Evolutionary conservation across 306 rosid genomes (phyloP).

Genomic region (Prosopis cineraria): DNA sequence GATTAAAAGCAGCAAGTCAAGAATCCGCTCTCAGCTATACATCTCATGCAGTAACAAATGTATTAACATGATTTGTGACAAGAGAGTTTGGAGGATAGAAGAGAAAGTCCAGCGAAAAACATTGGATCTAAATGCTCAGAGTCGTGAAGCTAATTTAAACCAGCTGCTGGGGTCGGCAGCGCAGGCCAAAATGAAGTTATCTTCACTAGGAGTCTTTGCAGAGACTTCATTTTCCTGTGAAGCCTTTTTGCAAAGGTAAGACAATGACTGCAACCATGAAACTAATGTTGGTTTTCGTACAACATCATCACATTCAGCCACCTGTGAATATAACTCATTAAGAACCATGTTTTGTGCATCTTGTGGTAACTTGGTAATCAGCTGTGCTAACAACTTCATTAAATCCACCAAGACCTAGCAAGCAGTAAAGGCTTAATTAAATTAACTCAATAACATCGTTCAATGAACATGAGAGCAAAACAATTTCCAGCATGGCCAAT

Average conservation of each 20-base stretch:
- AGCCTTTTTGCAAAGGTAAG: conserved; percentile 71
- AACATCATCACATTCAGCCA: conserved; percentile 90
- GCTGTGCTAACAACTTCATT: conserved; percentile 80
- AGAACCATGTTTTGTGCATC: conserved; percentile 75
- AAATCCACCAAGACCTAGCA: conserved; percentile 80
- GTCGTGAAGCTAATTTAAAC: conserved; percentile 54
- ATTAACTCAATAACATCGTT: conserved; percentile 25
- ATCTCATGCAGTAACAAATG: conserved; percentile 7
- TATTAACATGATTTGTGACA: background rate
- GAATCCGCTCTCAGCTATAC: conserved; percentile 7
- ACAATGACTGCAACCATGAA: conserved; percentile 93
- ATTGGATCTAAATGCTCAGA: conserved; percentile 45
- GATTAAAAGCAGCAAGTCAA: conserved; percentile 13
- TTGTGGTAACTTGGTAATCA: conserved; percentile 62
- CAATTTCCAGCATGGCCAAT: conserved; percentile 13
- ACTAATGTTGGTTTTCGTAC: conserved; percentile 80
- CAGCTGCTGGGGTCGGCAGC: conserved; percentile 34
- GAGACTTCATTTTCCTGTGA: conserved; percentile 41
- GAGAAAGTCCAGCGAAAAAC: conserved; percentile 13
- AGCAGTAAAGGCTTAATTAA: conserved; percentile 22
- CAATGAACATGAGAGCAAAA: conserved; percentile 1
- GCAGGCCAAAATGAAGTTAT: conserved; percentile 16
- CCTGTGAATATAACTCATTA: conserved; percentile 79
- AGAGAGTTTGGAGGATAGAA: background rate
- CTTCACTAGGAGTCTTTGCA: conserved; percentile 36